Percentiles rank a stretch among this genome's conserved stretches.
phyloP scores from a whole-genome alignment of 495 filamentous ascomycete species.

The Xylaria venustula region DNA sequence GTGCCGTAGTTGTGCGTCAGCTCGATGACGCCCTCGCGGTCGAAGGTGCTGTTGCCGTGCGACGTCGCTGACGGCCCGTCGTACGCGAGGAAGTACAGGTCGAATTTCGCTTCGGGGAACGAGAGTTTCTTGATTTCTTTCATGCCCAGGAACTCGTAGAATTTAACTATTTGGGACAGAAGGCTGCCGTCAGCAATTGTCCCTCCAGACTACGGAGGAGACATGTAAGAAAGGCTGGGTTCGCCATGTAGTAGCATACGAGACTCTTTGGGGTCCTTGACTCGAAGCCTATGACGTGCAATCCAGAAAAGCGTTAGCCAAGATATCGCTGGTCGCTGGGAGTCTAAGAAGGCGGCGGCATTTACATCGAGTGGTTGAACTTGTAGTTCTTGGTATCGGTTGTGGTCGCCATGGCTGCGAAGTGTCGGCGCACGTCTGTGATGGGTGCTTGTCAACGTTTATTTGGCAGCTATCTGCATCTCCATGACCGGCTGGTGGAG shows the following conservation, averaged over 20 bases:
- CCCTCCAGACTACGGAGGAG: no score
- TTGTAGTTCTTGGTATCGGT: slow-evolving; percentile 81
- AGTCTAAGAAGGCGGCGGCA: slow-evolving; percentile 10
- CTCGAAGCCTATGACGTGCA: slow-evolving; percentile 66
- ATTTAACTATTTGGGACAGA: slow-evolving; percentile 79
- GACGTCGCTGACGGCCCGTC: slow-evolving; percentile 63
- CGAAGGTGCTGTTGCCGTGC: slow-evolving; percentile 63
- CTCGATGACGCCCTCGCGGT: slow-evolving; percentile 87
- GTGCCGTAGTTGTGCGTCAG: slow-evolving; percentile 98
- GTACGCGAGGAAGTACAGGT: slow-evolving; percentile 82
- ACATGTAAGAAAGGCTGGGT: background rate
- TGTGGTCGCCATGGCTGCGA: slow-evolving; percentile 62
- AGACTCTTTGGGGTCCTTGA: slow-evolving; percentile 89
- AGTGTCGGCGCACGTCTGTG: slow-evolving; percentile 19
- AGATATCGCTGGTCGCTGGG: background rate
- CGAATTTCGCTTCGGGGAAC: slow-evolving; percentile 76
- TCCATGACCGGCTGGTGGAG: no score
- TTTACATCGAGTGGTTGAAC: slow-evolving; percentile 79
- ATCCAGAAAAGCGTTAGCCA: background rate
- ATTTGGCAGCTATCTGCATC: background rate
- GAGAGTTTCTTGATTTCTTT: slow-evolving; percentile 74
- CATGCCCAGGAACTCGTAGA: slow-evolving; percentile 92
- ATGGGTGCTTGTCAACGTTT: no score
- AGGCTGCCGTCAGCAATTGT: no score
- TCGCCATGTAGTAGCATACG: slow-evolving; percentile 38